Base-by-base conservation (phyloP, 2,329 filamentous ascomycete genomes). In the Stemphylium lycopersici region DNA sequence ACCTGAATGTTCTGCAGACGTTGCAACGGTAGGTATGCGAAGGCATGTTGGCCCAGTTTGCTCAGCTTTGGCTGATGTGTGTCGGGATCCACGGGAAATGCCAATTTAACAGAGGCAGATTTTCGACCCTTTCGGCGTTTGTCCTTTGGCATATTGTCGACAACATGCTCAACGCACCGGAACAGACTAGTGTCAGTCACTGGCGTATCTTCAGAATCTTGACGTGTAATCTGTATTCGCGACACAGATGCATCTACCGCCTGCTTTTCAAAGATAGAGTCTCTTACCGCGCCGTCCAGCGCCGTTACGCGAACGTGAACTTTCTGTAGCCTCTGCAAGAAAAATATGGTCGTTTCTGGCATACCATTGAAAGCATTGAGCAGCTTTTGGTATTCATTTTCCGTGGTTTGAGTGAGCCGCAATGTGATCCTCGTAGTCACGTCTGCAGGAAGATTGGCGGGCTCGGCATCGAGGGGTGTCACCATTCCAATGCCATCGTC, bases 401-500 rank as follows among this genome's bases (percentile, higher is more conserved):
- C 38, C 5, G 55, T 26, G 2, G 26, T 12, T 10, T 60, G 10
- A 0, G 56, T 31, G 8, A 59, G 43, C 2, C n/a, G 58, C 16
- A 67, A 26, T 0, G 56, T 65, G 7, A 68, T 65, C 22, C 63
- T 52, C 1, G 66, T 71, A 4, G 48, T 52, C 2, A 67, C 51
- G 3, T 33, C 48, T 10, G 8, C 13, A 3, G 59, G 54, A 6
- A 68, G 12, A 1, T 8, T 4, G 3, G 50, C 44, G 20, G 39
- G 49, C 3, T 61, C 40, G 37, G 66, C 55, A 45, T 70, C 66
- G 1, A 70, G 71, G 47, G 82, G 81, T 0, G 76, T 77, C 1
- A 83, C 76, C 81, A 84, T 84, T 1, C 81, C 82, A 32, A 84
- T 67, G 1, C 81, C 82, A 0, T 74, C 72, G 2, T 81, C 77